Conservation (phyloP, 148 eudicot species). For the Nyssa sinensis region DNA sequence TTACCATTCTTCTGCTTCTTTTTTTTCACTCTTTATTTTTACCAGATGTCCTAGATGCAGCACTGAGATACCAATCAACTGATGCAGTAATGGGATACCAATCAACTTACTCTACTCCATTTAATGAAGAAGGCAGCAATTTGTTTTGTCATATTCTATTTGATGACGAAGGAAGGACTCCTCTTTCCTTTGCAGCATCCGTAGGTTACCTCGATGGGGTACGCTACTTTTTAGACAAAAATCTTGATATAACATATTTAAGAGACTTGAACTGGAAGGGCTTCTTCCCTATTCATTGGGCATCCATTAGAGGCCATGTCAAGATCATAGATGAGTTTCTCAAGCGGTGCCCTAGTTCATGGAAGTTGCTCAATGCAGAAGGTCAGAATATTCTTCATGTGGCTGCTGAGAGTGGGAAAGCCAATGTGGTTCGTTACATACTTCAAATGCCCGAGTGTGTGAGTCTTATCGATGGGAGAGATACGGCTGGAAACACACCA, state of each 20-base stretch:
- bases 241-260: no score
- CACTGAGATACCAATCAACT: no score
- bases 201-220: constrained; percentile 15
- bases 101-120: background rate
- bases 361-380: background rate
- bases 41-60: no score
- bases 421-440: constrained; percentile 11
- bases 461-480: constrained; percentile 14
- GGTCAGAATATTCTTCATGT: constrained; percentile 17
- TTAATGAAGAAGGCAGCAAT: background rate
- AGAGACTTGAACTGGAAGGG: background rate
- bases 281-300: constrained; percentile 10
- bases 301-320: constrained; percentile 11
- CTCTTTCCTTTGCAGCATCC: constrained; percentile 16
- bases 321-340: background rate
- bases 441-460: constrained; percentile 2
- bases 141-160: background rate
- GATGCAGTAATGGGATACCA: no score
- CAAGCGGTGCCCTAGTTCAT: background rate
- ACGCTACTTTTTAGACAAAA: background rate
- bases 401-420: constrained; percentile 15
- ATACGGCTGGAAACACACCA: constrained; percentile 22
- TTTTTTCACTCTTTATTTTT: no score
- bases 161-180: background rate
- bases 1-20: no score